Percentiles rank a stretch among this genome's conserved stretches.
phyloP scores from a whole-genome alignment of 164 flowering plant species.

The Sextonia rubra region DNA sequence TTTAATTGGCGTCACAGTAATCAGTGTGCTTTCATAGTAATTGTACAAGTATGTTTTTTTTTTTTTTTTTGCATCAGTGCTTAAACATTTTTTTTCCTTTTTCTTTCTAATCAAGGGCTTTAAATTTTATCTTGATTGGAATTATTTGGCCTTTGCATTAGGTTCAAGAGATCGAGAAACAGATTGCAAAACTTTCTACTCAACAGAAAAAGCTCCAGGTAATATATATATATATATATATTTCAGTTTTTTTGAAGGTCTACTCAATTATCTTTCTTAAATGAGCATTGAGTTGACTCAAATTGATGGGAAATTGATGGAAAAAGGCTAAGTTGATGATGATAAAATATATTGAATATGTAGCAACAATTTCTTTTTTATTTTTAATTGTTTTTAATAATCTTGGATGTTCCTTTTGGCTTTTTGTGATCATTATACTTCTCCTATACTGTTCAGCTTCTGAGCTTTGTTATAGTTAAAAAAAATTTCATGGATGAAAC shows the following conservation, averaged over 20 bases:
- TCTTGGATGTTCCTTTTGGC: no score
- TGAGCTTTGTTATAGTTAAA: no score
- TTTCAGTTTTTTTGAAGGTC: background rate
- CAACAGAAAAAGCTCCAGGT: constrained; percentile 41
- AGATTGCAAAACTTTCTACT: constrained; percentile 47
- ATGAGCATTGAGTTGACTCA: no score
- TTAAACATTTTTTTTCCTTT: no score
- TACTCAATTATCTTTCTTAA: background rate
- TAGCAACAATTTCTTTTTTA: no score
- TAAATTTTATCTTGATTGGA: background rate
- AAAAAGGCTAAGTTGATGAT: no score
- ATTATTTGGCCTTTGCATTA: constrained; percentile 11
- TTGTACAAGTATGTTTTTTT: background rate
- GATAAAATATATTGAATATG: no score
- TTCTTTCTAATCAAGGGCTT: no score
- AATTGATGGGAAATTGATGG: no score
- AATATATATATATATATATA: background rate
- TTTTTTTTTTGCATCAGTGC: background rate
- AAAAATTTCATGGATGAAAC: background rate
- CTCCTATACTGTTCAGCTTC: no score
- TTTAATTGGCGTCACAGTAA: background rate
- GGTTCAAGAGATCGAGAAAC: constrained; percentile 71
- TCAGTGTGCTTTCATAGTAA: background rate
- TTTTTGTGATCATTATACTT: no score
- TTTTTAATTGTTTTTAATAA: no score